phyloP scores from a whole-genome alignment of 2,329 filamentous ascomycete species.

The Alternaria alternata region DNA sequence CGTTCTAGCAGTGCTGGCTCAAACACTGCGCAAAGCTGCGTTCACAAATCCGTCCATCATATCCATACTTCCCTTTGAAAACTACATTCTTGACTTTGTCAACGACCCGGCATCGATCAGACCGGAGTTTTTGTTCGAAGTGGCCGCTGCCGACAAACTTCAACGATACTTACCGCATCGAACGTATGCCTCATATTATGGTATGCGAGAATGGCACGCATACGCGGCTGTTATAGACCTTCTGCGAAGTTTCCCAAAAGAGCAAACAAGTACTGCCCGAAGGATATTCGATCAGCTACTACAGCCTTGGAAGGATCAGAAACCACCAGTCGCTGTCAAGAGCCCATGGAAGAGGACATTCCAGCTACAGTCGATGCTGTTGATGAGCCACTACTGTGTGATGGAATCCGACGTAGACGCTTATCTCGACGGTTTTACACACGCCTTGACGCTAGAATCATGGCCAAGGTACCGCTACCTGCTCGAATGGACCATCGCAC shows the following conservation, averaged over 20 bases:
- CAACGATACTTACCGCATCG: conserved; percentile 41
- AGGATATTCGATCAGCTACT: conserved; percentile 48
- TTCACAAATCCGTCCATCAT: conserved; percentile 39
- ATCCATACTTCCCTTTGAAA: conserved; percentile 47
- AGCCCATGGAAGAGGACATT: conserved; percentile 59
- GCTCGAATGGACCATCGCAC: conserved; percentile 58
- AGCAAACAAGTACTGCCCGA: conserved; percentile 32
- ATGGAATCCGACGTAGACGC: conserved; percentile 32
- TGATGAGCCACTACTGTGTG: conserved; percentile 52
- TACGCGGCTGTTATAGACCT: conserved; percentile 58
- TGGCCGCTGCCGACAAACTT: conserved; percentile 48
- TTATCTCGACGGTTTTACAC: conserved; percentile 51
- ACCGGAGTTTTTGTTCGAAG: conserved; percentile 57
- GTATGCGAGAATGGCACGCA: conserved; percentile 53
- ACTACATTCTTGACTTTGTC: conserved; percentile 52
- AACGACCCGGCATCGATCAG: conserved; percentile 53
- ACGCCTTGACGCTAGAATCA: conserved; percentile 55
- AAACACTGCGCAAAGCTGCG: conserved; percentile 43
- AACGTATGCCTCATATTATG: conserved; percentile 56
- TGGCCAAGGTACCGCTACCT: conserved; percentile 58
- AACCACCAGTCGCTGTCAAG: conserved; percentile 53
- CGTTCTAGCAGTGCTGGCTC: conserved; percentile 40
- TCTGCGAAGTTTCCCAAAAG: conserved; percentile 49
- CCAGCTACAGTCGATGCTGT: conserved; percentile 58
- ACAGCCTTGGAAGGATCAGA: conserved; percentile 55